A percentile compares a stretch with the other conserved stretches of the same genome.
phyloP scores from a whole-genome alignment of 2,329 filamentous ascomycete species.

The Cladosporium sp. region DNA sequence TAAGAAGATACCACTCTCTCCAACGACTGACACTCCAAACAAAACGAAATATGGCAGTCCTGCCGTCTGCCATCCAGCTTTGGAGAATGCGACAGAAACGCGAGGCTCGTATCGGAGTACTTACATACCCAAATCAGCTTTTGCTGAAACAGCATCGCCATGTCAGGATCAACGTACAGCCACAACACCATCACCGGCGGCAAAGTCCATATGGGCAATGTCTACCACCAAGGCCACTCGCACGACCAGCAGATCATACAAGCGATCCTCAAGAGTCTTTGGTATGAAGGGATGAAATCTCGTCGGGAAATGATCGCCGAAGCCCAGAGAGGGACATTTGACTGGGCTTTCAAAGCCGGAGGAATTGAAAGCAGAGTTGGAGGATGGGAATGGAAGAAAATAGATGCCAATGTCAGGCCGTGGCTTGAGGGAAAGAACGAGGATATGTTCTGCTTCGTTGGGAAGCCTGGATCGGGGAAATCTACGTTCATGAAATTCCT shows the following conservation, averaged over 20 bases:
- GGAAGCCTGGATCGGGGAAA: slow-evolving; percentile 15
- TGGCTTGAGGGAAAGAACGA: background rate
- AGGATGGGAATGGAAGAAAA: background rate
- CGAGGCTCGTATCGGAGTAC: too few species aligned
- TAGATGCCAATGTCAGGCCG: background rate
- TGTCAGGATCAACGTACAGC: background rate
- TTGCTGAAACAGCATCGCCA: too few species aligned
- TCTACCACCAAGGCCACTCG: background rate
- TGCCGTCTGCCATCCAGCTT: too few species aligned
- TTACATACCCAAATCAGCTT: too few species aligned
- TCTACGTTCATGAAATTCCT: slow-evolving; percentile 12
- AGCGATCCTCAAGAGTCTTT: background rate
- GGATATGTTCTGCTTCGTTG: slow-evolving; percentile 6
- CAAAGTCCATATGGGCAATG: background rate
- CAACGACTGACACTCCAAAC: too few species aligned
- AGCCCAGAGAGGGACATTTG: background rate
- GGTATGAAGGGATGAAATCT: background rate
- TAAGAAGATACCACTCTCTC: too few species aligned
- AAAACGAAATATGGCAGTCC: too few species aligned
- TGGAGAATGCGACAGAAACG: too few species aligned
- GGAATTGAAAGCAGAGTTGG: background rate
- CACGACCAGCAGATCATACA: background rate
- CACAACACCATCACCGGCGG: background rate
- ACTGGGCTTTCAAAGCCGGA: background rate
- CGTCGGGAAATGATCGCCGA: background rate